phyloP scores from a whole-genome alignment of 2,329 filamentous ascomycete species.

The Dactylellina leptospora region DNA sequence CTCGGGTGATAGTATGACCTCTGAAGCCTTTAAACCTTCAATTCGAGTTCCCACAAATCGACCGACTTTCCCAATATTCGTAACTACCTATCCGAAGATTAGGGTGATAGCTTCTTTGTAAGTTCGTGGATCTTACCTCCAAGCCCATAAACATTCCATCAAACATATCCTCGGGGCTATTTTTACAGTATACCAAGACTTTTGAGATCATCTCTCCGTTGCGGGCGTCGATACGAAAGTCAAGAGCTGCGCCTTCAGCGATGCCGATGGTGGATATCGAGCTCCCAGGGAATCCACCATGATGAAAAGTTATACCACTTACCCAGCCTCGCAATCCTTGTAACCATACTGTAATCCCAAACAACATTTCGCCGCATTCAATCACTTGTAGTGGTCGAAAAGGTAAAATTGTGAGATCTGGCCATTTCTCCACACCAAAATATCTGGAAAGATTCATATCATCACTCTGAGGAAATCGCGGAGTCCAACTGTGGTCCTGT shows the following conservation, averaged over 20 bases:
- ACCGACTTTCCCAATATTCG: background rate
- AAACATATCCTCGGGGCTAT: background rate
- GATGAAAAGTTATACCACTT: background rate
- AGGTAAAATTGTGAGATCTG: background rate
- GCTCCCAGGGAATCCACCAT: background rate
- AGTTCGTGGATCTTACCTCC: background rate
- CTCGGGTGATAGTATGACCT: background rate
- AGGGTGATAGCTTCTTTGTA: background rate
- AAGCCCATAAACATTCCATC: slow-evolving; percentile 5
- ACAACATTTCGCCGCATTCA: background rate
- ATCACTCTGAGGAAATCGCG: background rate
- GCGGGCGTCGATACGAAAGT: background rate
- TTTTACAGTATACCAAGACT: background rate
- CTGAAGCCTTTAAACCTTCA: background rate
- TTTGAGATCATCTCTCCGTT: background rate
- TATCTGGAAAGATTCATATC: background rate
- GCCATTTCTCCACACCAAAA: background rate
- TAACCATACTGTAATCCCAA: slow-evolving; percentile 1
- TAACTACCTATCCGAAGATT: background rate
- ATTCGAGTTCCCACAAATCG: background rate
- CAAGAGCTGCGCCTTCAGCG: slow-evolving; percentile 2
- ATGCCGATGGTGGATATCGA: background rate
- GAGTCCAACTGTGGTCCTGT: slow-evolving; percentile 1
- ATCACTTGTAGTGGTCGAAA: background rate
- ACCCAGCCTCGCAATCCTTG: background rate